These are phyloP conservation scores for Micromonas commoda DNA, from an alignment of 139 green algal genomes.

Conservation along the genomic window DNA sequence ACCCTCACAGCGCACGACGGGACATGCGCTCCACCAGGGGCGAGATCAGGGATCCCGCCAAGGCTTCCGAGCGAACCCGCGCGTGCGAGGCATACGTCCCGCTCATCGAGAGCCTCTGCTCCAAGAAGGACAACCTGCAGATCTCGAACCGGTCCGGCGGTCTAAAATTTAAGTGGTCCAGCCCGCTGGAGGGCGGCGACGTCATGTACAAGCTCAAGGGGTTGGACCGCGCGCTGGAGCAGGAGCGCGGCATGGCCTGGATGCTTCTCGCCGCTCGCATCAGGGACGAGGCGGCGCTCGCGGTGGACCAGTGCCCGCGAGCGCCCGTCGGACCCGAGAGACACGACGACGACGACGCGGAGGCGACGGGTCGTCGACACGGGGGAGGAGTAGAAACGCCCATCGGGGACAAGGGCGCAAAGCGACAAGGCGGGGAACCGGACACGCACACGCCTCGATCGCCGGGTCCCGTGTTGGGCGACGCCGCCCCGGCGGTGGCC, in stretches of 20 bases:
- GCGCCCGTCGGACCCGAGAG: neutral
- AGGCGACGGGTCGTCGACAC: slow-evolving; percentile 7
- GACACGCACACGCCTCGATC: neutral
- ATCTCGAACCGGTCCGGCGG: neutral
- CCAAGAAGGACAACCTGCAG: neutral
- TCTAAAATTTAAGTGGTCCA: neutral
- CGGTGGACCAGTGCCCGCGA: neutral
- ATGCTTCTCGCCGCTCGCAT: neutral
- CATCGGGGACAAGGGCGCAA: neutral
- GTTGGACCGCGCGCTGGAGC: too few species aligned
- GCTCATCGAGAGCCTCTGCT: neutral
- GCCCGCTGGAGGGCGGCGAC: neutral
- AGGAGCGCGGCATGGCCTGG: neutral
- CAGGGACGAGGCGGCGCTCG: neutral
- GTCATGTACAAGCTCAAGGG: neutral
- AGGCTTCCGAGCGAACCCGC: neutral
- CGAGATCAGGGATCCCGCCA: neutral
- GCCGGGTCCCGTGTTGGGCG: neutral
- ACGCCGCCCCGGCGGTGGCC: neutral
- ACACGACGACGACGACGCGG: neutral
- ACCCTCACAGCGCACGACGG: neutral
- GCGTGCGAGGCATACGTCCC: neutral
- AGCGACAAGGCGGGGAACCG: neutral
- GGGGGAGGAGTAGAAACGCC: neutral
- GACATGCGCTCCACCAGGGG: neutral